These are phyloP conservation scores for Thelonectria rubi DNA, from an alignment of 2,329 filamentous ascomycete species.

Conservation along the genomic window DNA sequence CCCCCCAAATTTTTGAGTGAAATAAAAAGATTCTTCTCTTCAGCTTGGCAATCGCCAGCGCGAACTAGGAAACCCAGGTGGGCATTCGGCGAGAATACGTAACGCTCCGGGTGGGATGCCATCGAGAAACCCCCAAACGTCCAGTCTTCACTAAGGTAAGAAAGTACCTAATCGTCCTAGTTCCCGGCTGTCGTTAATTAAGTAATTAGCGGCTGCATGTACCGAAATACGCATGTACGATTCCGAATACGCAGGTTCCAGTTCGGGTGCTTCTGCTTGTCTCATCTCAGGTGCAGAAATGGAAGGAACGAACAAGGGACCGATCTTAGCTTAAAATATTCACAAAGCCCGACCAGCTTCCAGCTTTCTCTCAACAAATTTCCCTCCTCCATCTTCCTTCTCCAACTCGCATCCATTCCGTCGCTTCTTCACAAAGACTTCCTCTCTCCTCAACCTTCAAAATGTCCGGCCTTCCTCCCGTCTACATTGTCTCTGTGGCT, in stretches of 20 bases:
- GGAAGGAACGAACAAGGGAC: constrained; percentile 7
- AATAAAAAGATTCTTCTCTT: not conserved
- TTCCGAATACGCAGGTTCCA: constrained; percentile 5
- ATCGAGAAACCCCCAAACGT: not conserved
- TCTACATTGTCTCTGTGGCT: constrained; percentile 94
- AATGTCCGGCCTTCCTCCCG: constrained; percentile 84
- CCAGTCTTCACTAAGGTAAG: not conserved
- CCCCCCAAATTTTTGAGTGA: constrained; percentile 5
- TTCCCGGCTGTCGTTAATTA: not conserved
- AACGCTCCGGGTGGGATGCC: constrained; percentile 9
- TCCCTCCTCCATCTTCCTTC: constrained; percentile 15
- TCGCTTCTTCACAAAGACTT: constrained; percentile 18
- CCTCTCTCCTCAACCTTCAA: constrained; percentile 43
- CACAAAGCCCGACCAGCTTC: constrained; percentile 6
- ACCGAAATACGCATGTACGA: constrained; percentile 3
- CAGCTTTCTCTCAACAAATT: constrained; percentile 26
- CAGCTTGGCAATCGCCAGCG: constrained; percentile 3
- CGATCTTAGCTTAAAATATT: constrained; percentile 13
- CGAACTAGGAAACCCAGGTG: constrained; percentile 5
- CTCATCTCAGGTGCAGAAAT: not conserved
- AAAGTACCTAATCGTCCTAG: constrained; percentile 2
- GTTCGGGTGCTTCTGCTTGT: not conserved
- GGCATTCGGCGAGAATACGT: constrained; percentile 21
- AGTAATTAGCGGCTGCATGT: not conserved
- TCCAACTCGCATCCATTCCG: constrained; percentile 15